Percentiles rank a stretch among this genome's conserved stretches.
Conservation (phyloP, 805 yeast species). For the Ogataea nakhonphanomensis region DNA sequence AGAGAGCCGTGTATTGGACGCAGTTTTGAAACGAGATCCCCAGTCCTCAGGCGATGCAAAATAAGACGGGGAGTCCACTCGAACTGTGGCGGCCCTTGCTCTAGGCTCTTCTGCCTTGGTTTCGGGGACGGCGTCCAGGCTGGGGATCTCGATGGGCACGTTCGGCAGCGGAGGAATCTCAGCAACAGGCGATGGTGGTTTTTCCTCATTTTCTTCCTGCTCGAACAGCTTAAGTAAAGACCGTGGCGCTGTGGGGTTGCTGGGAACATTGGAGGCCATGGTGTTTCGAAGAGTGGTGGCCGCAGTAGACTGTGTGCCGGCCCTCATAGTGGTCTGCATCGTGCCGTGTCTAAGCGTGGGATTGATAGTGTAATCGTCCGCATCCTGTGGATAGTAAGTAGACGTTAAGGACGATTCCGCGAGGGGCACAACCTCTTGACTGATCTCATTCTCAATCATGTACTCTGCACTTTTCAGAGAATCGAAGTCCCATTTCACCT, state of each 20-base stretch:
- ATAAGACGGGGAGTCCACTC: conserved; percentile 33
- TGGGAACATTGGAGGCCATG: conserved; percentile 16
- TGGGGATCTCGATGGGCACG: conserved; percentile 13
- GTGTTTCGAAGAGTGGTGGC: conserved; percentile 19
- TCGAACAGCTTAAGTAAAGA: conserved; percentile 71
- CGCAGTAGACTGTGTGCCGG: conserved; percentile 12
- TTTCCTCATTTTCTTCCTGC: conserved; percentile 37
- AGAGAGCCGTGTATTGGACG: conserved; percentile 39
- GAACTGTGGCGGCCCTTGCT: conserved; percentile 42
- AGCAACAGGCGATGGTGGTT: neutral
- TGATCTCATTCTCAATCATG: conserved; percentile 66
- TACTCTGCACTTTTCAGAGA: conserved; percentile 72
- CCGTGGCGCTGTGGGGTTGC: conserved; percentile 58
- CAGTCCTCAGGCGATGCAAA: conserved; percentile 20
- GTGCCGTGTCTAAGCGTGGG: conserved; percentile 18
- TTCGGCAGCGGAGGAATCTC: conserved; percentile 2
- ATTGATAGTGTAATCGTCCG: conserved; percentile 17
- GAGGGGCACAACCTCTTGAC: conserved; percentile 26
- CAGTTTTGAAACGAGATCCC: conserved; percentile 33
- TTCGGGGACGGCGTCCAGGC: conserved; percentile 3
- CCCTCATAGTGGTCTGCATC: conserved; percentile 21
- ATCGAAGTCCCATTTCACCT: conserved; percentile 87
- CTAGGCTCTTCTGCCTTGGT: conserved; percentile 14
- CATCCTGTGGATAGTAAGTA: conserved; percentile 4
- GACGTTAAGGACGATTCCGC: conserved; percentile 2